Base-by-base conservation (phyloP, 345 rosid species). In the Arabidopsis suecica region DNA sequence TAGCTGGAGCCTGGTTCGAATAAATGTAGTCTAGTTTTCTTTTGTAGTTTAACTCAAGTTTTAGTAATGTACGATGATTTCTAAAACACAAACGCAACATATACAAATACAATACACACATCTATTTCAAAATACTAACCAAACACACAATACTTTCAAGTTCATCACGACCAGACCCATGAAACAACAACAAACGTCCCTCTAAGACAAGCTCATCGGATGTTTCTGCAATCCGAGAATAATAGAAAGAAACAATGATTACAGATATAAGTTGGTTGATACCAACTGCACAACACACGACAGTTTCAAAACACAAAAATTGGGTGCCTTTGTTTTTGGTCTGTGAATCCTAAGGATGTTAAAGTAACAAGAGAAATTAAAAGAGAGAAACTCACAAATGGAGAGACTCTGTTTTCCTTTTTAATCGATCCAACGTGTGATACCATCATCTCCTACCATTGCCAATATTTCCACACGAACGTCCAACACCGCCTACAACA, bases 361-460 rank as follows among this genome's bases (percentile, higher is more conserved):
- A 69, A 57, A 36, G 48, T 11, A 48, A 60, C 33, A 7, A 41
- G 7, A 11, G 7, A 7, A 60, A 36, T 10, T 10, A 20, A 37
- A n/a, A 57, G 23, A 44, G 75, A 53, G 20, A 72, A 37, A 72
- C 69, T 67, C 48, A 80, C 68, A 74, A 40, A 69, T 79, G 45
- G 45, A 61, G 64, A 42, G 62, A 73, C 13, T 3, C 23, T 57
- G 12, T 23, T 42, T 37, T 34, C n/a, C 3, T 58, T 86, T 36
- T 8, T 7, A 92, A 76, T 89, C 97, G 9, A 93, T 83, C 98
- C 97, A 95, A 13, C 99, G 96, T 38, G 93, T 86, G 48, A 95
- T 82, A 25, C 99, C 94, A 49, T 94, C 98, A 9, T 89, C 96
- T 34, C 94, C 93, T 1, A 82, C 86, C 1, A 86, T 83, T 23